Evolutionary conservation across 148 eudicot species (phyloP), one percentile per base, ranked within the genome.

Genomic region (Limonium bicolor): DNA sequence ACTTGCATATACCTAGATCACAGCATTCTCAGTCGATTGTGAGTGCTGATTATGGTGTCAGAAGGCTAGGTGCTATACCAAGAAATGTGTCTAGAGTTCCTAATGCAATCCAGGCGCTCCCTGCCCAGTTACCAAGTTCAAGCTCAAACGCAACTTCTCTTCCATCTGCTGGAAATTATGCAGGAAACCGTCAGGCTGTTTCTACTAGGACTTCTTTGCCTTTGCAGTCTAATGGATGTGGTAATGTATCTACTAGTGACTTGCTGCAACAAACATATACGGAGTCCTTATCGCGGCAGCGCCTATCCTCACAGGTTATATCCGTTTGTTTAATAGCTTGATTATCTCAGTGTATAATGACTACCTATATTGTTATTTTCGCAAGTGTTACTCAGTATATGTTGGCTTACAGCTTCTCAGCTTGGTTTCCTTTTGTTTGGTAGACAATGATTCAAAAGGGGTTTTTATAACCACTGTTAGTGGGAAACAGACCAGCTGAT

Each of bases 31-130:
- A 52, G 33, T 27, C 69, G 50, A 4, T 46, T 36, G 12, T 15
- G 7, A 42, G 34, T 56, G 65, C 52, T 68, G 71, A 66, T 24
- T 65, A 59, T 62, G 71, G 71, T 28, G n/a, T n/a, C n/a, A n/a
- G n/a, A n/a, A 16, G 53, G 71, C 26, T 48, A 61, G 48, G 60
- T 23, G 20, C 64, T 27, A 30, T 64, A 38, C 30, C 67, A 16
- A 62, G 71, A 62, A 61, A 67, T 56, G 53, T 69, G 29, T 66
- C 7, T 36, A 54, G 90, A 65, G 49, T 32, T 20, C 69, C 81
- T 3, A 36, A 57, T 28, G 76, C 80, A 25, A 59, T 68, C 58
- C 92, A 77, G 55, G 75, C 78, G 36, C 82, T 72, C 51, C 78
- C 83, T 21, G 82, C 59, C 18, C 82, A 32, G 44, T 14, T 50